Evolutionary conservation across 306 rosid genomes (phyloP), one percentile per base, ranked within the genome.

Genomic region (Prinsepia uniflora): DNA sequence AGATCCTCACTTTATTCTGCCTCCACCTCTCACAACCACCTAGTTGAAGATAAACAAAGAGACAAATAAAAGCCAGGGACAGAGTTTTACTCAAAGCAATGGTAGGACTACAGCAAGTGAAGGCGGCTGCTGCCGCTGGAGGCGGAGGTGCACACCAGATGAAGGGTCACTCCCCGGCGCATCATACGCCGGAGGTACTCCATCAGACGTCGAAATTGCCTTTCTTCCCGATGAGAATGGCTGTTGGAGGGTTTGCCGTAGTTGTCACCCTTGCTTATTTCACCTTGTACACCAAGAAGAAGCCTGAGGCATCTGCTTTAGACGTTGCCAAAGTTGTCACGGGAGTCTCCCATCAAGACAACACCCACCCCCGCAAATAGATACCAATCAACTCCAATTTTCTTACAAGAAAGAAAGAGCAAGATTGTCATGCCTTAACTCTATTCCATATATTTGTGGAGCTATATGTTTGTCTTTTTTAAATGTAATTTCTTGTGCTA

Each of bases 291-390:
- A 64, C 86, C 75, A 85, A 82, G 68, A 89, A 89, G 82, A 86
- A 86, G 81, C 91, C 89, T 0, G 91, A 89, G 75, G 91, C 96
- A 43, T 81, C 92, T 8, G 88, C 91, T 2, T 11, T 79, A 41
- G 92, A 89, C 30, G 88, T 86, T 50, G 96, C 96, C 6, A 87
- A 80, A 86, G 89, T 85, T 65, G 47, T 10, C 65, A 18, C 74
- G 7, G 74, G 56, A 44, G 0, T 10, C 44, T 10, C 74, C 13
- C 56, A 57, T 70, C 74, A 24, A 44, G 74, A 57, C n/a, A 44
- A 30, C 56, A 70, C 74, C 56, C 74, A 70, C 74, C 74, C 74
- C 22, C 43, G 74, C 43, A 70, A 70, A 22, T 70, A 57, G 65
- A 70, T 54, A 14, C 6, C 5, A 8, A 45, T 13, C 62, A 20